Evolutionary conservation across 768 basidiomycete genomes (phyloP), one percentile per base, ranked within the genome.

Genomic region (Kwoniella bestiolae): DNA sequence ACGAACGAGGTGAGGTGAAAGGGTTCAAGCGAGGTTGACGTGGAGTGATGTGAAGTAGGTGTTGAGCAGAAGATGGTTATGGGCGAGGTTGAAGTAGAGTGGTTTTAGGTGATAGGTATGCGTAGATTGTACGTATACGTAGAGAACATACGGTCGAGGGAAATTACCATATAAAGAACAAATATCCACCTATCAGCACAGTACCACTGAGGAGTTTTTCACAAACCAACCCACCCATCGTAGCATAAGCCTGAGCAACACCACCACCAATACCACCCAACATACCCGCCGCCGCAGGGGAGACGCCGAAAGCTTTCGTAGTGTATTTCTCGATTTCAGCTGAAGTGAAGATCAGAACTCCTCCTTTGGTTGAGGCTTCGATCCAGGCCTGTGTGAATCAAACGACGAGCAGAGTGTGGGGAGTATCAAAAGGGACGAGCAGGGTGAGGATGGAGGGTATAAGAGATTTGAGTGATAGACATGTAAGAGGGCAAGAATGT

Each of bases 321-420:
- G 86, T 85, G 60, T 71, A 70, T 18, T 87, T 86, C 81, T 98
- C 94, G 34, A 98, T 90, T 81, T 99, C 96, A 4, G 94, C 91
- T 26, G 96, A 94, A 16, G 94, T 88, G 84, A 99, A 98, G 66
- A 99, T 85, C 23, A 99, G 86, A 31, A 99, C 96, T 60, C 86
- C 96, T 57, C 96, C 96, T 80, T 99, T 99, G 0, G 96, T 98
- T 4, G 94, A 96, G 9, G 96, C 96, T 81, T 99, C 96, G 75
- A 99, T 95, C 96, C 96, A 98, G 38, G 96, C 96, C 94, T 96
- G 68, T 14, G n/a, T n/a, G n/a, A n/a, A n/a, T n/a, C n/a, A n/a
- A 32, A 28, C 18, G 16, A 49, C 53, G 52, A 44, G 29, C 25
- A 34, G 7, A 23, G 60, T 7, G 50, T 44, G 28, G 16, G 49